Percentiles rank a stretch among this genome's conserved stretches.
phyloP scores from a whole-genome alignment of 345 rosid genomes.

The Hypericum perforatum region DNA sequence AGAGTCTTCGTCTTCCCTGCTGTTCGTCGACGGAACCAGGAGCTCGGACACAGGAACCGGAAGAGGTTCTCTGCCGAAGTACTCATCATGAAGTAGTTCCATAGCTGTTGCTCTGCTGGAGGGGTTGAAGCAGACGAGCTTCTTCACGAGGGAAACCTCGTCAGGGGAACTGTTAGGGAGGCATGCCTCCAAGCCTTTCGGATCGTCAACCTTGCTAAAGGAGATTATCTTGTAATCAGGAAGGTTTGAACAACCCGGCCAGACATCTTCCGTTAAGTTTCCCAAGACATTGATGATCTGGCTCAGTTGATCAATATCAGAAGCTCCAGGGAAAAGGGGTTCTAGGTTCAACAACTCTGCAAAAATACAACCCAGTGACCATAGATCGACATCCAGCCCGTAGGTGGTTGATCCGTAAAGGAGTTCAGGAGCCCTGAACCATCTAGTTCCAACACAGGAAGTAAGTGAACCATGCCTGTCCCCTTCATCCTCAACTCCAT shows the following conservation, averaged over 20 bases:
- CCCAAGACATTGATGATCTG: conserved; percentile 61
- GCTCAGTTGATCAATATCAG: conserved; percentile 85
- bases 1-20: conserved; percentile 46
- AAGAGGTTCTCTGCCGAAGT: conserved; percentile 62
- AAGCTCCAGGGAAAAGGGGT: conserved; percentile 77
- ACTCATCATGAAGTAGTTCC: conserved; percentile 68
- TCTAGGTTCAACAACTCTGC: conserved; percentile 67
- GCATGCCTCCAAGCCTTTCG: conserved; percentile 53
- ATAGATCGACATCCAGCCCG: conserved; percentile 72
- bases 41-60: conserved; percentile 62
- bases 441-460: conserved; percentile 91
- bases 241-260: conserved; percentile 65
- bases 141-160: conserved; percentile 54
- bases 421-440: conserved; percentile 93
- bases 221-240: conserved; percentile 73
- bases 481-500: conserved; percentile 46
- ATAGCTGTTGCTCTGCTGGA: conserved; percentile 56
- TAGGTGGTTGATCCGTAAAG: conserved; percentile 81
- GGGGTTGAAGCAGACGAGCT: conserved; percentile 75
- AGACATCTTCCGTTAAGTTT: conserved; percentile 63
- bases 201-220: conserved; percentile 62
- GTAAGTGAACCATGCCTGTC: conserved; percentile 51
- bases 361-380: conserved; percentile 89
- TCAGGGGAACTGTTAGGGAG: conserved; percentile 38
- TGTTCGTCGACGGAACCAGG: conserved; percentile 45